Evolutionary conservation across 495 filamentous ascomycete species (phyloP).

Genomic region (Neurospora intermedia): DNA sequence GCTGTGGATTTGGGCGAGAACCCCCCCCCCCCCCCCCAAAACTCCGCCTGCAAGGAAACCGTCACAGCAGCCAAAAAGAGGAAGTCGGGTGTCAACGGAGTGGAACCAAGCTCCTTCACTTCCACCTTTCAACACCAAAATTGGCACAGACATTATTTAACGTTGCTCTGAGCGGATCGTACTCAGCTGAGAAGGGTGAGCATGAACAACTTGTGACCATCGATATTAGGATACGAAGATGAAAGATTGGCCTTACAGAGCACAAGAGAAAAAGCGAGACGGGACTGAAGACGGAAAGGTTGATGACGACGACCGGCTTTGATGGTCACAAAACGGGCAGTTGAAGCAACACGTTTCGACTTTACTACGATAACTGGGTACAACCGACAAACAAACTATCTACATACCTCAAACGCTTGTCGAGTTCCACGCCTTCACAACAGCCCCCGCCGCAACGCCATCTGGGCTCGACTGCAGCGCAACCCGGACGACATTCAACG

Average conservation of each 20-base stretch:
- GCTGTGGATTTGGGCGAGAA: not conserved
- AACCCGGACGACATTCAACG: slow-evolving; percentile 25
- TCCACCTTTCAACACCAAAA: not conserved
- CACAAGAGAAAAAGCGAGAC: not conserved
- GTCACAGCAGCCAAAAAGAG: not conserved
- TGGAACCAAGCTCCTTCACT: not conserved
- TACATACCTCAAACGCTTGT: not conserved
- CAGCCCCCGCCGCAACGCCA: slow-evolving; percentile 13
- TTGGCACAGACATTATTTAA: not conserved
- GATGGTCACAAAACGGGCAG: not conserved
- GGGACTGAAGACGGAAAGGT: not conserved
- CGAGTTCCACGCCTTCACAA: slow-evolving; percentile 29
- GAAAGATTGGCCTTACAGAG: not conserved
- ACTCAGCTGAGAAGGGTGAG: not conserved
- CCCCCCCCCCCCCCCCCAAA: not conserved
- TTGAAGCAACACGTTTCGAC: not conserved
- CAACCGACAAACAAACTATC: not conserved
- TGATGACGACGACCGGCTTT: not conserved
- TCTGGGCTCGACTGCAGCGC: slow-evolving; percentile 12
- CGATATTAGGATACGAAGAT: not conserved
- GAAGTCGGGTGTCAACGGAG: not conserved
- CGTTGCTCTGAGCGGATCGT: not conserved
- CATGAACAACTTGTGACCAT: not conserved
- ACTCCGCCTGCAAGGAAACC: not conserved
- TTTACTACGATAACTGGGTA: not conserved